Base-by-base conservation (phyloP, 1,284 basidiomycete genomes). In the Rhodotorula sp. region DNA sequence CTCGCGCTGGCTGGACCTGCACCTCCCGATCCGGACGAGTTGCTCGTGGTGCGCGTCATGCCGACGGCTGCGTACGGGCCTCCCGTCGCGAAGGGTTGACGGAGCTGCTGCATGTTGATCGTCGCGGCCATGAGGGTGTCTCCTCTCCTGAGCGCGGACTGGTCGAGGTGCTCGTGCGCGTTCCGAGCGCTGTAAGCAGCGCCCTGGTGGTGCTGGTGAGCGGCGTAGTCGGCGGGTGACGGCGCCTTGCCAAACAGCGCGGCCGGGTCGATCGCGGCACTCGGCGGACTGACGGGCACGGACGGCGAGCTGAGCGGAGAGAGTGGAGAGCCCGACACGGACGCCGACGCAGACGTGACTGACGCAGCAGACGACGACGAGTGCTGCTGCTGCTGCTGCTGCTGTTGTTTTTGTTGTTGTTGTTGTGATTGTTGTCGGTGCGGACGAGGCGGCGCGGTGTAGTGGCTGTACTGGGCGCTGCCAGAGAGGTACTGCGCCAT, bases 41-140 rank as follows among this genome's bases (percentile, higher is more conserved):
- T 48, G 49, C 64, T 65, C 24, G 37, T 44, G 4, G 64, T 59
- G 42, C 64, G 48, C 6, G 64, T 65, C 64, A 65, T 65, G 37
- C 46, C 48, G 46, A 20, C 44, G 2, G 59, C 15, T 12, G 45
- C 20, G 45, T 17, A 5, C 24, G 33, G 48, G 20, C 22, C 26
- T 12, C 60, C 60, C 0, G 60, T 61, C 60, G 60, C 60, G 48
- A 61, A 61, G 4, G 60, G 60, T 29, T 59, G 57, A 22, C 45
- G 42, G 22, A 6, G 10, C 57, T 17, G 42, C 24, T n/a, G 44
- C 42, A 30, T 18, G 18, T 6, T 14, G 37, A 29, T n/a, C 14
- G 42, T n/a, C 15, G 42, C 10, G 3, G 37, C 22, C 33, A 49
- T 48, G 20, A 18, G 6, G 33, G 33, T 59, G 42, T 42, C 37